Evolutionary conservation across 805 yeast genomes (phyloP).

Genomic region (Teunomyces funiuensis): DNA sequence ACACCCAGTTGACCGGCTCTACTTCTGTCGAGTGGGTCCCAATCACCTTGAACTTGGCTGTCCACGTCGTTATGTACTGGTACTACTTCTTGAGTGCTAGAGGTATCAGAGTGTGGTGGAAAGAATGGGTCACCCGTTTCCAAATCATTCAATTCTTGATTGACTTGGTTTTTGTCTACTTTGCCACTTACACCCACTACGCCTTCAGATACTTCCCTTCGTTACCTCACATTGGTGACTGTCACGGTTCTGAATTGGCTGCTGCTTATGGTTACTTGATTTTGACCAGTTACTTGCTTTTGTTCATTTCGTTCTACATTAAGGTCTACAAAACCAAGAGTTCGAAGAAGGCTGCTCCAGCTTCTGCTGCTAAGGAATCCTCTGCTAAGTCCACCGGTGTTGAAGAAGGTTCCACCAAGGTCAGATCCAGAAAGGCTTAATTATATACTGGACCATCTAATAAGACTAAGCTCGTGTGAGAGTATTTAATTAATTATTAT

Average conservation of each 20-base stretch:
- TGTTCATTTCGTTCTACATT: conserved; percentile 91
- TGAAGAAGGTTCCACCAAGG: conserved; percentile 18
- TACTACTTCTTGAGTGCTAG: conserved; percentile 91
- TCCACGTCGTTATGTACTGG: conserved; percentile 97
- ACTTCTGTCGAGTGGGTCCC: conserved; percentile 97
- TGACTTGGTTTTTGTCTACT: conserved; percentile 88
- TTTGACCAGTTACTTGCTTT: conserved; percentile 81
- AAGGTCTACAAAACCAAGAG: conserved; percentile 65
- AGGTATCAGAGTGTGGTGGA: conserved; percentile 98
- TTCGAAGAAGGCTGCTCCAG: conserved; percentile 17
- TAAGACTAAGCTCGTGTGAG: neutral
- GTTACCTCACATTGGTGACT: conserved; percentile 74
- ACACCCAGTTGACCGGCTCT: conserved; percentile 85
- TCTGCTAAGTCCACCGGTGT: conserved; percentile 11
- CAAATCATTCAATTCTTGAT: conserved; percentile 91
- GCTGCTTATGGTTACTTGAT: conserved; percentile 89
- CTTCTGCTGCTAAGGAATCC: conserved; percentile 6
- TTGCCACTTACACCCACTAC: conserved; percentile 89
- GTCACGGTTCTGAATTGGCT: conserved; percentile 91
- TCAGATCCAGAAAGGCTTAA: conserved; percentile 38
- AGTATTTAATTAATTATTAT: too few species aligned
- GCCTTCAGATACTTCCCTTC: conserved; percentile 62
- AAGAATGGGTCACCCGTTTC: conserved; percentile 96
- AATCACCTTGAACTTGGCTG: conserved; percentile 82
- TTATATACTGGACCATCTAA: too few species aligned